These are phyloP conservation scores for Capronia americana DNA, from an alignment of 2,329 filamentous ascomycete genomes.

Conservation along the genomic window DNA sequence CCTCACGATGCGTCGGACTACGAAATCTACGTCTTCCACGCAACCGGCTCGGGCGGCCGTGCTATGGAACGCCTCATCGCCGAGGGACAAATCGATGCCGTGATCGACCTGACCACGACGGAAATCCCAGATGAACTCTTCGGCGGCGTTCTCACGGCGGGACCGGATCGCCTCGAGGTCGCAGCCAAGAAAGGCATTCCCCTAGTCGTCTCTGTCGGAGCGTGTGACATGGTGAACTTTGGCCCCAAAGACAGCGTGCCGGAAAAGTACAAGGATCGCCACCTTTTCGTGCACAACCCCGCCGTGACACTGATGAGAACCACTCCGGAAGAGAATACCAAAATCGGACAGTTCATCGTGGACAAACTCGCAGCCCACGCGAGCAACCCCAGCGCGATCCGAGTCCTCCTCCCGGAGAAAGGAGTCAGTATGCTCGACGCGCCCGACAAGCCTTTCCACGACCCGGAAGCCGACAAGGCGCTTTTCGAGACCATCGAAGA, in stretches of 20 bases:
- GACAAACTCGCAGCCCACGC: slow-evolving; percentile 56
- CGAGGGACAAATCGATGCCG: slow-evolving; percentile 66
- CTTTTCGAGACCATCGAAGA: slow-evolving; percentile 57
- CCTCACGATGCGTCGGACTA: slow-evolving; percentile 45
- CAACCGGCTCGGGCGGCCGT: slow-evolving; percentile 70
- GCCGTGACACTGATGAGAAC: slow-evolving; percentile 71
- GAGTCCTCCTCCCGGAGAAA: slow-evolving; percentile 65
- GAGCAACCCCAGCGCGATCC: slow-evolving; percentile 51
- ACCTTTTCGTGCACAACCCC: slow-evolving; percentile 70
- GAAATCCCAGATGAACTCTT: slow-evolving; percentile 70
- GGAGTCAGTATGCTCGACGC: slow-evolving; percentile 68
- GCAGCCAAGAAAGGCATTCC: slow-evolving; percentile 66
- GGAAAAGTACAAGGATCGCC: slow-evolving; percentile 57
- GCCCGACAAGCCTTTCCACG: slow-evolving; percentile 60
- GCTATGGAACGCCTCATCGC: slow-evolving; percentile 71
- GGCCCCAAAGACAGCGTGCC: slow-evolving; percentile 64
- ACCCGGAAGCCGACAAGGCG: slow-evolving; percentile 55
- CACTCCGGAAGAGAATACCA: slow-evolving; percentile 60
- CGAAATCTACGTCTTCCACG: slow-evolving; percentile 72
- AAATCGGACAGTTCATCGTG: slow-evolving; percentile 64
- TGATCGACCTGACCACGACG: slow-evolving; percentile 74
- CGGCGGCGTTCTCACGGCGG: slow-evolving; percentile 69
- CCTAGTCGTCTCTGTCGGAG: slow-evolving; percentile 61
- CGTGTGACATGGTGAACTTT: slow-evolving; percentile 69
- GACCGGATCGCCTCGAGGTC: slow-evolving; percentile 62